phyloP scores from a whole-genome alignment of 345 rosid species.

The Murraya paniculata region DNA sequence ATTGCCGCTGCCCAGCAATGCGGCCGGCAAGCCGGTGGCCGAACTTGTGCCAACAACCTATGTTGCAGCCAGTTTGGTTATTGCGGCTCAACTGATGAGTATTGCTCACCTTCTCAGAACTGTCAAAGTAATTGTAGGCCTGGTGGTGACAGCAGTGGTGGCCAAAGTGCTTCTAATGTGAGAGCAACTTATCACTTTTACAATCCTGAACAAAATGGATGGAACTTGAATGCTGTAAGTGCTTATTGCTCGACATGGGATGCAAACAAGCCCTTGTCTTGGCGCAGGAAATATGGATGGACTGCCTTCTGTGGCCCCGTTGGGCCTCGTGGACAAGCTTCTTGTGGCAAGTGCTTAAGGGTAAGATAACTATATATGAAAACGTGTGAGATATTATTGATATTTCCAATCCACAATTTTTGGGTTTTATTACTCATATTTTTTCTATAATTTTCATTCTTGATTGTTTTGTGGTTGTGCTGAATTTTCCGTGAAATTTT shows the following conservation, averaged over 20 bases:
- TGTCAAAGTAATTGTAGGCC: conserved; percentile 29
- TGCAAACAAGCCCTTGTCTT: conserved; percentile 44
- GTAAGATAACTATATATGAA: conserved; percentile 12
- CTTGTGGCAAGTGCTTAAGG: conserved; percentile 59
- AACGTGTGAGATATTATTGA: too few relatives aligned
- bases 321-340: conserved; percentile 59
- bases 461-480: too few relatives aligned
- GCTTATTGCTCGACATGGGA: conserved; percentile 72
- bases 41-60: conserved; percentile 17
- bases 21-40: conserved; percentile 26
- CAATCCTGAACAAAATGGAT: conserved; percentile 39
- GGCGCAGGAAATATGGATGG: conserved; percentile 69
- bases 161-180: conserved; percentile 43
- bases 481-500: too few relatives aligned
- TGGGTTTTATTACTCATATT: too few relatives aligned
- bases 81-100: conserved; percentile 24
- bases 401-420: too few relatives aligned
- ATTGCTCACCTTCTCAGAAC: conserved; percentile 17
- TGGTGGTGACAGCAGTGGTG: not conserved
- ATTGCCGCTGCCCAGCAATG: not conserved
- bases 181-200: conserved; percentile 63
- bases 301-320: conserved; percentile 60
- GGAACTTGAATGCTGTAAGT: conserved; percentile 51
- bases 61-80: conserved; percentile 30
- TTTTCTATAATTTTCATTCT: too few relatives aligned